Evolutionary conservation across 164 flowering plant genomes (phyloP).

Genomic region (Tetracentron sinense): DNA sequence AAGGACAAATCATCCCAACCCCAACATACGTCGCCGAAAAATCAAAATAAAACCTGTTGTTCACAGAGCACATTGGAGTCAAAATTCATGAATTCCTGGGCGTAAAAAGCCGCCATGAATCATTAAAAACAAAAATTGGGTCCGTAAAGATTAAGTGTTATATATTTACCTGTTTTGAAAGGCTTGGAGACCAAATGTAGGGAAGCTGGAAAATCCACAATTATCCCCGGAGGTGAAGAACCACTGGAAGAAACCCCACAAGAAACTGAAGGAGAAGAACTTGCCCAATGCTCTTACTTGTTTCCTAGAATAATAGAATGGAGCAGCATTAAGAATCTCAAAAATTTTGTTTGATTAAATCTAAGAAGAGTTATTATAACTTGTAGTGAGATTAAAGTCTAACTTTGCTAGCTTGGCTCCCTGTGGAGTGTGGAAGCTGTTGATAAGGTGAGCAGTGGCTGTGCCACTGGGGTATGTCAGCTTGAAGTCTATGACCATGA

Average conservation of each 20-base stretch:
- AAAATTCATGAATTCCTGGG: too few relatives aligned
- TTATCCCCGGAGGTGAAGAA: constrained; percentile 33
- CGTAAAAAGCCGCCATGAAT: too few relatives aligned
- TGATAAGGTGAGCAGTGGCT: constrained; percentile 44
- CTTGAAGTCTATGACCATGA: constrained; percentile 34
- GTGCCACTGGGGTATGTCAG: constrained; percentile 42
- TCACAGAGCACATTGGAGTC: not conserved
- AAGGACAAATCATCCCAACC: constrained; percentile 64
- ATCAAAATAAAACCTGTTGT: constrained; percentile 61
- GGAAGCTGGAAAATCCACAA: constrained; percentile 25
- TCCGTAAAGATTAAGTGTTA: too few relatives aligned
- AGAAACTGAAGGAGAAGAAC: constrained; percentile 36
- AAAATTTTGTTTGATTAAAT: too few relatives aligned
- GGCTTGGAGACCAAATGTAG: constrained; percentile 29
- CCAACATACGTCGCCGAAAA: constrained; percentile 63
- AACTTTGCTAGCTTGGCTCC: constrained; percentile 40
- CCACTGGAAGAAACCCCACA: constrained; percentile 48
- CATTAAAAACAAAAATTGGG: too few relatives aligned
- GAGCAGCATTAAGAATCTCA: too few relatives aligned
- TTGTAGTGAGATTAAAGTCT: not conserved
- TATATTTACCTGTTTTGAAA: constrained; percentile 19
- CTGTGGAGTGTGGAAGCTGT: constrained; percentile 40
- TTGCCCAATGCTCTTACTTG: constrained; percentile 23
- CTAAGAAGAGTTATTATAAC: too few relatives aligned
- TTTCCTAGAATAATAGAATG: too few relatives aligned